A percentile compares a stretch with the other conserved stretches of the same genome.
Evolutionary conservation across 2,329 filamentous ascomycete species (phyloP).

Genomic region (Neofusicoccum kwambonambiense): DNA sequence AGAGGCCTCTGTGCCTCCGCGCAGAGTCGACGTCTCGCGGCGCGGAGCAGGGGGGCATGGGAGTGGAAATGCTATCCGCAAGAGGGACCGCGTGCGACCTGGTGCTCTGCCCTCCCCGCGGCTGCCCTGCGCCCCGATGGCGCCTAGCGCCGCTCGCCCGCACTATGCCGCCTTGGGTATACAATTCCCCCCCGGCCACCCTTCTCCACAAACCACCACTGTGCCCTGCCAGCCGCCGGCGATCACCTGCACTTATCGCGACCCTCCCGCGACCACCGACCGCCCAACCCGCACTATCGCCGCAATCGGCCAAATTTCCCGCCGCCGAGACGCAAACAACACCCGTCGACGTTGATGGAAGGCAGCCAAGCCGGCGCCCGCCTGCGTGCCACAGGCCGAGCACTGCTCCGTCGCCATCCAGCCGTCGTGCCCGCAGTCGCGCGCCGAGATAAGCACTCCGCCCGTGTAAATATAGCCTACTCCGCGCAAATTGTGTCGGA

Average conservation of each 20-base stretch:
- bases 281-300: neutral
- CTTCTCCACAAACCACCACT: neutral
- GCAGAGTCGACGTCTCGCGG: no score
- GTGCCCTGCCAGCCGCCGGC: neutral
- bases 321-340: neutral
- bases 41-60: neutral
- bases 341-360: neutral
- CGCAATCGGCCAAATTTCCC: slow-evolving; percentile 15
- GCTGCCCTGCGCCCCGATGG: slow-evolving; percentile 4
- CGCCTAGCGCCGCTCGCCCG: neutral
- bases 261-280: neutral
- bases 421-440: neutral
- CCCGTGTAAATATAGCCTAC: slow-evolving; percentile 13
- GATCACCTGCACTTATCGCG: slow-evolving; percentile 8
- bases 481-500: neutral
- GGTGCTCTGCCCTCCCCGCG: neutral
- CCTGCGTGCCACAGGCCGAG: neutral
- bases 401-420: neutral
- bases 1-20: neutral
- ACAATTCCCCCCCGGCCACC: slow-evolving; percentile 8
- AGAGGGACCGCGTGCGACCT: slow-evolving; percentile 14
- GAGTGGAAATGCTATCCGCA: slow-evolving; percentile 17
- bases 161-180: slow-evolving; percentile 14
- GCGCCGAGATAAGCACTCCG: neutral
- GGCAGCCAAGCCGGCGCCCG: neutral